Base-by-base conservation (phyloP, 352 stramenopile genomes). In the Elongisporangium anandrum region DNA sequence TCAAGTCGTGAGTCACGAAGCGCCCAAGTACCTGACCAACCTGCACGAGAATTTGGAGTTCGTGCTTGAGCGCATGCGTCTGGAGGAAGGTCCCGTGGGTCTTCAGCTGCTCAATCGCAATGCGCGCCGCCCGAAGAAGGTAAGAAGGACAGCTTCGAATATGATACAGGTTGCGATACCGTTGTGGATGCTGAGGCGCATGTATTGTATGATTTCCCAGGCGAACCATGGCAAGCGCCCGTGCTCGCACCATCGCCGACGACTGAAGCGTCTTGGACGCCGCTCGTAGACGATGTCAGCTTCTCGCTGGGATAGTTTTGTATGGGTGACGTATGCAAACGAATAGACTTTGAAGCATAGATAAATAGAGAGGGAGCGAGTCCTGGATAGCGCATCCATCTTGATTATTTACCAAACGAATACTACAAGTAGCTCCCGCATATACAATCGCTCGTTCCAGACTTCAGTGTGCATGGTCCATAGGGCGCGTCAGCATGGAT, bases 21-120 rank as follows among this genome's bases (percentile, higher is more conserved):
- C 71, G 10, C 71, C 73, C 21, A 64, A 66, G 23, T 82, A 87
- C 61, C 60, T 87, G 57, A 77, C 79, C 45, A 79, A 82, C 54
- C 79, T 78, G 68, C 62, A 59, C 50, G 73, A 84, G 50, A 87
- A 77, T 52, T 55, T 87, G 10, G 75, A 85, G 50, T 85, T 85
- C 41, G 71, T 67, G 45, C 57, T 87, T 10, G 77, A 87, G 56
- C 75, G 73, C 13, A 87, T 87, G 75, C 77, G 77, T 26, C 59
- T 75, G 10, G 65, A 53, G 9, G 53, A 72, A 55, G 53, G 60
- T 1, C 63, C 69, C n/a, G 70, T 77, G 41, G 70, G 57, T 39
- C 59, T 85, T 47, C 72, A 85, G 50, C 53, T 87, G 56, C 68
- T 85, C 8, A 77, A 83, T 51, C 65, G 64, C 56, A 83, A 75